These are phyloP conservation scores for Leavenworthia alabamica DNA, from an alignment of 345 rosid genomes.

Conservation along the genomic window DNA sequence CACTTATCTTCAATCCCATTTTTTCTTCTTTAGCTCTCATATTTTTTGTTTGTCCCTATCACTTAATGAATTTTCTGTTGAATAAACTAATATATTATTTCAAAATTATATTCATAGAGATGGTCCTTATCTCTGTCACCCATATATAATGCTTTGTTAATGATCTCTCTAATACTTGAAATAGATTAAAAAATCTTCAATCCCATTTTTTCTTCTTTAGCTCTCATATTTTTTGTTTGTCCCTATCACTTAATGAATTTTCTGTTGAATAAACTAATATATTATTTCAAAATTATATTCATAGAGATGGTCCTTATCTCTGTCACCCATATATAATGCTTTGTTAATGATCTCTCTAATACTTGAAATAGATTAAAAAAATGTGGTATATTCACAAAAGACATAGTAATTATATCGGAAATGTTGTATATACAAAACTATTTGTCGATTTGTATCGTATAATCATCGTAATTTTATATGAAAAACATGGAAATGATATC, in stretches of 20 bases:
- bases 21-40: slow-evolving; percentile 21
- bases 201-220: slow-evolving; percentile 25
- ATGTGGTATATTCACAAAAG: too few species aligned
- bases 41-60: too few species aligned
- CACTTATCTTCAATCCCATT: slow-evolving; percentile 33
- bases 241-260: too few species aligned
- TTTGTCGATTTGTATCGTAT: too few species aligned
- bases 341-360: background rate
- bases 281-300: background rate
- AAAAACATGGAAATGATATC: too few species aligned
- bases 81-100: too few species aligned
- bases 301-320: background rate
- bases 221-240: background rate
- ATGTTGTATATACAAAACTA: too few species aligned
- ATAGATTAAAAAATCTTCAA: slow-evolving; percentile 16
- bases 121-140: background rate
- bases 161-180: background rate
- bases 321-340: background rate
- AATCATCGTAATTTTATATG: too few species aligned
- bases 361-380: background rate
- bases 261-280: too few species aligned
- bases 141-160: background rate
- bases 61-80: too few species aligned
- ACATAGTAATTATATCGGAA: too few species aligned
- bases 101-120: background rate